Percentiles rank a stretch among this genome's conserved stretches.
phyloP scores from a whole-genome alignment of 208 protist genomes.

The Herpetomonas tarakana region DNA sequence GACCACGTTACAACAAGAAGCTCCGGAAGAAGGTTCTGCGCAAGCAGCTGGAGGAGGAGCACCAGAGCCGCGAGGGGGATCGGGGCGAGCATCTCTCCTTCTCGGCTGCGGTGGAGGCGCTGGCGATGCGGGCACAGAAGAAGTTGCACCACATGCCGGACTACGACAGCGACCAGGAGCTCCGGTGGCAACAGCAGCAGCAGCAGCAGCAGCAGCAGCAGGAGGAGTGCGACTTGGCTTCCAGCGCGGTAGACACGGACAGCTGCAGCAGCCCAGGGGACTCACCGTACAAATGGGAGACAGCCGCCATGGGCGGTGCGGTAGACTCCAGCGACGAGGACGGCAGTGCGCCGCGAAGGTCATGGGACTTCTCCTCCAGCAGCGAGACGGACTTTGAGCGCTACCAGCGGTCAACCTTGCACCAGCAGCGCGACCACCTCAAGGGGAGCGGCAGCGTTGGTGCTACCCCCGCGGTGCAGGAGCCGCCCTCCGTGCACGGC shows the following conservation, averaged over 20 bases:
- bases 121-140: slow-evolving; percentile 21
- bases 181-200: neutral
- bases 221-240: slow-evolving; percentile 1
- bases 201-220: neutral
- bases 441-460: neutral
- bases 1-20: slow-evolving; percentile 55
- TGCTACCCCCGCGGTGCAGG: neutral
- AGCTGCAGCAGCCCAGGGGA: neutral
- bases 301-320: too few species aligned
- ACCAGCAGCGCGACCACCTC: neutral
- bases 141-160: slow-evolving; percentile 21
- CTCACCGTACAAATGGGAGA: neutral
- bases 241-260: neutral
- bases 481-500: neutral
- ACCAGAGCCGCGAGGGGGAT: slow-evolving; percentile 13
- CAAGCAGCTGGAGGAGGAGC: neutral
- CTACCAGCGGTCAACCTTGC: slow-evolving; percentile 6
- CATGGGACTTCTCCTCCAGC: neutral
- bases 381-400: neutral
- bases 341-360: neutral
- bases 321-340: neutral
- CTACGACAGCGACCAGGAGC: slow-evolving; percentile 4
- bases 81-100: slow-evolving; percentile 5
- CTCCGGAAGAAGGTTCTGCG: slow-evolving; percentile 38
- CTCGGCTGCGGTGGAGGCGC: slow-evolving; percentile 22